These are phyloP conservation scores for Dentipellis fragilis DNA, from an alignment of 768 basidiomycete species.

Conservation along the genomic window DNA sequence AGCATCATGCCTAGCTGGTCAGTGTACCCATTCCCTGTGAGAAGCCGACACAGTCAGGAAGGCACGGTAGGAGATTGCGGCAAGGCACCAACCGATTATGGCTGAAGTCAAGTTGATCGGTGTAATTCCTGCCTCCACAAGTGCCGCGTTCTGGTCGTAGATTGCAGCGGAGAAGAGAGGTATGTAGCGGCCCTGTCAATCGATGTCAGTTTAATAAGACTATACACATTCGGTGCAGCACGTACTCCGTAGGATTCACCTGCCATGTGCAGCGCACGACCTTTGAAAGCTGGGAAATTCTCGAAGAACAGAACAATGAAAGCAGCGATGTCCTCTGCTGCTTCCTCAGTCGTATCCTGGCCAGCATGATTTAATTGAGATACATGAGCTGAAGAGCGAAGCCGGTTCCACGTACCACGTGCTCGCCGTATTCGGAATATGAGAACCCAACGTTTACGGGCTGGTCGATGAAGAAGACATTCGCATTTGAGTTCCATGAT, in stretches of 20 bases:
- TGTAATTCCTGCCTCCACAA: not conserved
- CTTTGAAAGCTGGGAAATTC: slow-evolving; percentile 61
- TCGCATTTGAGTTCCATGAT: slow-evolving; percentile 61
- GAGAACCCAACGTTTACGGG: slow-evolving; percentile 28
- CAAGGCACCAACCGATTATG: not conserved
- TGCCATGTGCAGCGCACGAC: slow-evolving; percentile 34
- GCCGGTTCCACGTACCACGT: slow-evolving; percentile 30
- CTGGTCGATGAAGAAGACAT: slow-evolving; percentile 40
- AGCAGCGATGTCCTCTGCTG: slow-evolving; percentile 58
- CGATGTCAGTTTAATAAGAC: not conserved
- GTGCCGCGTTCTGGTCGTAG: slow-evolving; percentile 16
- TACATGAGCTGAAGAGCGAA: not conserved
- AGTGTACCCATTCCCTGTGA: slow-evolving; percentile 32
- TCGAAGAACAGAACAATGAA: slow-evolving; percentile 71
- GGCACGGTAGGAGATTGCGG: not conserved
- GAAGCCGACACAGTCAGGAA: not conserved
- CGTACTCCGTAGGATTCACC: slow-evolving; percentile 44
- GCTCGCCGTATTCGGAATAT: slow-evolving; percentile 48
- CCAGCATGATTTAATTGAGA: not conserved
- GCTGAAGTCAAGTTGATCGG: slow-evolving; percentile 1
- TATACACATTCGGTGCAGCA: not conserved
- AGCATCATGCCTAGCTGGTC: slow-evolving; percentile 28
- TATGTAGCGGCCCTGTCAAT: slow-evolving; percentile 38
- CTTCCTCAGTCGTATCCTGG: slow-evolving; percentile 55
- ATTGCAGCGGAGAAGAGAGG: slow-evolving; percentile 39